Conservation (phyloP, 768 basidiomycete genomes). For the Suillus subluteus region DNA sequence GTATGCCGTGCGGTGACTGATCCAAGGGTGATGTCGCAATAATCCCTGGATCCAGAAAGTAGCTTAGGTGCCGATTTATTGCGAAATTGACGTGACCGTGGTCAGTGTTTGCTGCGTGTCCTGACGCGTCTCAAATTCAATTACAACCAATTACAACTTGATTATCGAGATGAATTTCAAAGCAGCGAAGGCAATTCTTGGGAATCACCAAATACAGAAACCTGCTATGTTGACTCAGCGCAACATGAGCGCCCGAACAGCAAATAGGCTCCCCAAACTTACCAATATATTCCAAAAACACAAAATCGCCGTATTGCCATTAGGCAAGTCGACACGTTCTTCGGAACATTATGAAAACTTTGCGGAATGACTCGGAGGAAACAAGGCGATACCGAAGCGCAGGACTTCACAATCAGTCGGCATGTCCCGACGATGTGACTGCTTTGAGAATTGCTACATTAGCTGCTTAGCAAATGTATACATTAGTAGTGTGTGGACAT, state of each 20-base stretch:
- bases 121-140: neutral
- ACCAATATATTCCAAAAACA: conserved; percentile 15
- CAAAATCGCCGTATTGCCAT: conserved; percentile 11
- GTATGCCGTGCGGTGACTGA: conserved; percentile 40
- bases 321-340: conserved; percentile 9
- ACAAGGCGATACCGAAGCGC: conserved; percentile 18
- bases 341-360: conserved; percentile 12
- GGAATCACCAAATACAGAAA: conserved; percentile 7
- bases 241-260: conserved; percentile 22
- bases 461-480: neutral
- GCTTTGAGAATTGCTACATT: neutral
- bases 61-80: conserved; percentile 1
- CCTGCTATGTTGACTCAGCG: conserved; percentile 20
- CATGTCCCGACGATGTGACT: conserved; percentile 8
- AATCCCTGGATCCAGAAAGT: conserved; percentile 2
- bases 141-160: neutral
- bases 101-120: conserved; percentile 6
- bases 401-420: conserved; percentile 16
- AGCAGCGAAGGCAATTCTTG: conserved; percentile 3
- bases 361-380: conserved; percentile 19
- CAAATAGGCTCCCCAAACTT: conserved; percentile 30
- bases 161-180: conserved; percentile 7
- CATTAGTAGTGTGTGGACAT: conserved; percentile 10
- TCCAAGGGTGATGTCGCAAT: conserved; percentile 28
- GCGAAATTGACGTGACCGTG: conserved; percentile 8